Conservation (phyloP, 345 rosid genomes). For the Sonneratia caseolaris region DNA sequence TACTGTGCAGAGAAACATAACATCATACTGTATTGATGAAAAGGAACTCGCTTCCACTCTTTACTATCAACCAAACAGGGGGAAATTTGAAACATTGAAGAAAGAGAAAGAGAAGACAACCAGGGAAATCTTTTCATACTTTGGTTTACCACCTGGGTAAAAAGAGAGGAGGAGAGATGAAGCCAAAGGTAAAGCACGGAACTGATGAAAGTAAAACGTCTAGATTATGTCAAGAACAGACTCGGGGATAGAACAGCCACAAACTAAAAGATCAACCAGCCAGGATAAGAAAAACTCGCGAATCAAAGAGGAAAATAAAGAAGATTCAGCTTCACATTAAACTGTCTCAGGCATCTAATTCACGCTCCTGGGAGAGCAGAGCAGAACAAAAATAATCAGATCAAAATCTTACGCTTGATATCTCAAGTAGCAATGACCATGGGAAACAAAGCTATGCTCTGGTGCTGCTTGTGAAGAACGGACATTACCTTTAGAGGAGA, state of each 20-base stretch:
- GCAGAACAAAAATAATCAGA: no score
- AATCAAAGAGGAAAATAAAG: neutral
- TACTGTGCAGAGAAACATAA: slow-evolving; percentile 4
- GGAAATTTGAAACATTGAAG: neutral
- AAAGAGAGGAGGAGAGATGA: slow-evolving; percentile 11
- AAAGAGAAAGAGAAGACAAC: slow-evolving; percentile 2
- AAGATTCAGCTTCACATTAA: neutral
- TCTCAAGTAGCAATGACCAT: neutral
- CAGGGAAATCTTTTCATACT: slow-evolving; percentile 10
- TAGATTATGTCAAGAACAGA: slow-evolving; percentile 19
- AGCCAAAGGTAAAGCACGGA: slow-evolving; percentile 33
- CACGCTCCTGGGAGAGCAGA: no score
- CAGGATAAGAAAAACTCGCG: neutral
- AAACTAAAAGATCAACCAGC: slow-evolving; percentile 2
- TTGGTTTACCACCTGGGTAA: slow-evolving; percentile 27
- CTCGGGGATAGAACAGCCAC: slow-evolving; percentile 14
- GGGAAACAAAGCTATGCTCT: neutral
- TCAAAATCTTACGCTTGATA: neutral
- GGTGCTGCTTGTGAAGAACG: neutral
- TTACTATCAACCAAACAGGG: no score
- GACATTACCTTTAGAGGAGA: neutral
- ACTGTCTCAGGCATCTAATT: neutral
- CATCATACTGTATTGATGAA: no score
- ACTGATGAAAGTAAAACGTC: slow-evolving; percentile 32
- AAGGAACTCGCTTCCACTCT: no score